Percentiles rank a stretch among this genome's conserved stretches.
phyloP scores from a whole-genome alignment of 2,329 filamentous ascomycete genomes.

The Arthrinium phaeospermum region DNA sequence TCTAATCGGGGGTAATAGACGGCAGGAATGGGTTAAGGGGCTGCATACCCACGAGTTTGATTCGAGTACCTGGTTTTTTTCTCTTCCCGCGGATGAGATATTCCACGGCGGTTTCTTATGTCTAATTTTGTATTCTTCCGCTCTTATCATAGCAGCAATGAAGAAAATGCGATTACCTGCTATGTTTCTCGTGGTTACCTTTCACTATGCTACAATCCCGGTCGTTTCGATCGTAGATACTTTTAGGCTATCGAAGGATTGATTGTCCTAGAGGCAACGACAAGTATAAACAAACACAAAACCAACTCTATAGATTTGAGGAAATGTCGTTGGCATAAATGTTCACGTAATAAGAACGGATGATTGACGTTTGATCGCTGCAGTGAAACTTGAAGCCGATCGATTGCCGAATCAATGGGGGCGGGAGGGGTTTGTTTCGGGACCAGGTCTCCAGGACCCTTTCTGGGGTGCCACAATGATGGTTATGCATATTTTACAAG shows the following conservation, averaged over 20 bases:
- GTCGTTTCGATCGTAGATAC: neutral
- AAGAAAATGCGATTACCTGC: neutral
- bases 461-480: neutral
- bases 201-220: too few species aligned
- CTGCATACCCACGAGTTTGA: neutral
- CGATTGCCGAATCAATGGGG: slow-evolving; percentile 1
- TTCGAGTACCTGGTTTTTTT: slow-evolving; percentile 1
- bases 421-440: neutral
- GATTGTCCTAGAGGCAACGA: neutral
- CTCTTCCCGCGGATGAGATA: slow-evolving; percentile 1
- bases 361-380: slow-evolving; percentile 8
- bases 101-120: neutral
- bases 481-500: neutral
- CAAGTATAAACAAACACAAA: neutral
- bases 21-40: neutral
- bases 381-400: slow-evolving; percentile 11
- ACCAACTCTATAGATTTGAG: neutral
- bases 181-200: neutral
- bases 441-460: neutral
- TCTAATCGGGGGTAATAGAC: neutral
- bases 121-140: neutral
- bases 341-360: neutral
- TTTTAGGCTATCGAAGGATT: neutral
- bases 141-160: neutral
- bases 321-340: neutral